Conservation (phyloP, 139 green algal genomes). For the Closterium sp. region DNA sequence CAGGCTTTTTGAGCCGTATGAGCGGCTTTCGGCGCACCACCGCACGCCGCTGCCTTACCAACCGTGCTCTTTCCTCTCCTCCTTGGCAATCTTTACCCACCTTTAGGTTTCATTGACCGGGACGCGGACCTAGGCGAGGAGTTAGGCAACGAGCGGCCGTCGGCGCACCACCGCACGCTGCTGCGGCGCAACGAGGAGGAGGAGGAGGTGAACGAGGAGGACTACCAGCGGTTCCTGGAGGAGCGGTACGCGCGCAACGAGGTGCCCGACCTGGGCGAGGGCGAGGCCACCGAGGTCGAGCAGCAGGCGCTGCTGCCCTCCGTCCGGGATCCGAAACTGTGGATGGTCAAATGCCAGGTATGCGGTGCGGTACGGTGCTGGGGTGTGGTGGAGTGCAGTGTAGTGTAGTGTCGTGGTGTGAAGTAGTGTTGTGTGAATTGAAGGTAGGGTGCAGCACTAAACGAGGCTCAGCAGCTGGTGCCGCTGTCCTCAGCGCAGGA, state of each 20-base stretch:
- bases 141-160: not conserved
- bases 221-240: constrained; percentile 64
- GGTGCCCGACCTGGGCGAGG: constrained; percentile 44
- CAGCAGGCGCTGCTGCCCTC: constrained; percentile 91
- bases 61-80: not conserved
- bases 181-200: constrained; percentile 65
- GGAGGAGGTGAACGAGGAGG: constrained; percentile 77
- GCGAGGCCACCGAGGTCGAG: constrained; percentile 65
- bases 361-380: not conserved
- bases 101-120: constrained; percentile 56
- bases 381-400: not conserved
- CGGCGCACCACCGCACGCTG: constrained; percentile 37
- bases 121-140: constrained; percentile 3
- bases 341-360: constrained; percentile 73
- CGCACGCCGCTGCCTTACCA: constrained; percentile 46
- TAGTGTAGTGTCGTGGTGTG: not conserved
- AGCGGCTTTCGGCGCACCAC: constrained; percentile 38
- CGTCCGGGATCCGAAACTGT: constrained; percentile 89
- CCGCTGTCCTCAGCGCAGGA: too few species aligned
- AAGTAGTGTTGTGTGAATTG: too few species aligned
- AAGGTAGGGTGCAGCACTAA: too few species aligned
- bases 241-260: constrained; percentile 71
- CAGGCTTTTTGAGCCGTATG: constrained; percentile 55
- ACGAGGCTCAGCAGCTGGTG: too few species aligned
- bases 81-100: too few species aligned